phyloP scores from a whole-genome alignment of 2,329 filamentous ascomycete species.

The Monosporascus sp. region DNA sequence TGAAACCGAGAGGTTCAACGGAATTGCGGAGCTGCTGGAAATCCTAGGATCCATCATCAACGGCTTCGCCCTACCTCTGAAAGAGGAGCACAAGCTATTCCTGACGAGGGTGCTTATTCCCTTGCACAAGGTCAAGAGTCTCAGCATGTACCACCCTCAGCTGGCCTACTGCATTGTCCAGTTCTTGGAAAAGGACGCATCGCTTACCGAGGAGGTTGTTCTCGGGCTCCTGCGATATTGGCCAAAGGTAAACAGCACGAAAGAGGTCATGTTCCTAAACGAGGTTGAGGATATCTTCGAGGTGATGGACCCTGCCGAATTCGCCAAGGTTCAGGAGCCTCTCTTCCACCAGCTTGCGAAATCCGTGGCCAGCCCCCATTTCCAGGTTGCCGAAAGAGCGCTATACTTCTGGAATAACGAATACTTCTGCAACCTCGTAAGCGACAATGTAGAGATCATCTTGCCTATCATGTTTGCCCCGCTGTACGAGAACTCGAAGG shows the following conservation, averaged over 20 bases:
- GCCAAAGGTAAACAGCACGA: conserved; percentile 99
- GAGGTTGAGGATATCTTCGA: conserved; percentile 99
- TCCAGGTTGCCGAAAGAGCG: conserved; percentile 95
- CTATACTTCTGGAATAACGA: conserved; percentile 99
- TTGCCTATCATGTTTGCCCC: conserved; percentile 99
- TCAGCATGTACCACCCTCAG: conserved; percentile 99
- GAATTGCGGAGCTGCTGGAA: conserved; percentile 92
- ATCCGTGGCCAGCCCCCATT: conserved; percentile 96
- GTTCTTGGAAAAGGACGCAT: conserved; percentile 96
- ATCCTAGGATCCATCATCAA: conserved; percentile 99
- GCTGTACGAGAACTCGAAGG: conserved; percentile 97
- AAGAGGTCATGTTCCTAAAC: conserved; percentile 99
- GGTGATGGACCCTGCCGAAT: conserved; percentile 98
- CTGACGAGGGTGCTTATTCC: conserved; percentile 88
- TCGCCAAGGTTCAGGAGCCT: conserved; percentile 96
- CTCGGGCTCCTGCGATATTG: conserved; percentile 92
- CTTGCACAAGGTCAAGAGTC: conserved; percentile 94
- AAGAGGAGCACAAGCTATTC: conserved; percentile 98
- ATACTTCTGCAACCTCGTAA: conserved; percentile 98
- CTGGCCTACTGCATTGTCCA: conserved; percentile 98
- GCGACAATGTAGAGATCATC: conserved; percentile 98
- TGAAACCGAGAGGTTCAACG: conserved; percentile 97
- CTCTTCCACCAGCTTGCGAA: conserved; percentile 96
- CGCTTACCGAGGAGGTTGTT: conserved; percentile 95
- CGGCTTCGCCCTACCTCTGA: conserved; percentile 90